A percentile compares a stretch with the other conserved stretches of the same genome.
phyloP scores from a whole-genome alignment of 2,329 filamentous ascomycete species.

The Talaromyces sp. region DNA sequence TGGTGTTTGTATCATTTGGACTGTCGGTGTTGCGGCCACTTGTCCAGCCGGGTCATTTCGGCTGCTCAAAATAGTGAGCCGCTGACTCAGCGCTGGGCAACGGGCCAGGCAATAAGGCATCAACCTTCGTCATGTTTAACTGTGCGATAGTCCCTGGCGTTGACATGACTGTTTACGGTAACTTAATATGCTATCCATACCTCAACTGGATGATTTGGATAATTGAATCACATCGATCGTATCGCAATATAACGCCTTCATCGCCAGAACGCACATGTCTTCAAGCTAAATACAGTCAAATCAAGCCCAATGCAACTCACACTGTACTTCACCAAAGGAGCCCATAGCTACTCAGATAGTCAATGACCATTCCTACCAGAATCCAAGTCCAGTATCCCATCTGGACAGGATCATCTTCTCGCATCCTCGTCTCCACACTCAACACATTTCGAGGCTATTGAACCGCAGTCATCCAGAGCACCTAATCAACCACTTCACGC shows the following conservation, averaged over 20 bases:
- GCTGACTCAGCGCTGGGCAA: constrained; percentile 13
- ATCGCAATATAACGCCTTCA: not conserved
- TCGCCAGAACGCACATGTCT: not conserved
- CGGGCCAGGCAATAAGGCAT: not conserved
- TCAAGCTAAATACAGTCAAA: not conserved
- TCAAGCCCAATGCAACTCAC: not conserved
- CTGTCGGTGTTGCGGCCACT: constrained; percentile 12
- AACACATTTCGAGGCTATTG: not conserved
- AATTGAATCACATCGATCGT: not conserved
- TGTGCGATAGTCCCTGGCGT: not conserved
- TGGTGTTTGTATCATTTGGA: not conserved
- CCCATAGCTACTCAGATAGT: not conserved
- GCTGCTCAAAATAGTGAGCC: constrained; percentile 7
- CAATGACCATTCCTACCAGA: not conserved
- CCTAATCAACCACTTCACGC: constrained; percentile 18
- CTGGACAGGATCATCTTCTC: not conserved
- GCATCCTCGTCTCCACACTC: not conserved
- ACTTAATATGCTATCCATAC: not conserved
- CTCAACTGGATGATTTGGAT: not conserved
- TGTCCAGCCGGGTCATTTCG: constrained; percentile 16
- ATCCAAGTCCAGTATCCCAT: no score
- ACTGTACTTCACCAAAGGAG: not conserved
- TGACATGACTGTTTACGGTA: not conserved
- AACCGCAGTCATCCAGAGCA: not conserved
- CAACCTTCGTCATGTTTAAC: not conserved